These are phyloP conservation scores for Emmonsiellopsis sp. DNA, from an alignment of 2,329 filamentous ascomycete species.

Conservation along the genomic window DNA sequence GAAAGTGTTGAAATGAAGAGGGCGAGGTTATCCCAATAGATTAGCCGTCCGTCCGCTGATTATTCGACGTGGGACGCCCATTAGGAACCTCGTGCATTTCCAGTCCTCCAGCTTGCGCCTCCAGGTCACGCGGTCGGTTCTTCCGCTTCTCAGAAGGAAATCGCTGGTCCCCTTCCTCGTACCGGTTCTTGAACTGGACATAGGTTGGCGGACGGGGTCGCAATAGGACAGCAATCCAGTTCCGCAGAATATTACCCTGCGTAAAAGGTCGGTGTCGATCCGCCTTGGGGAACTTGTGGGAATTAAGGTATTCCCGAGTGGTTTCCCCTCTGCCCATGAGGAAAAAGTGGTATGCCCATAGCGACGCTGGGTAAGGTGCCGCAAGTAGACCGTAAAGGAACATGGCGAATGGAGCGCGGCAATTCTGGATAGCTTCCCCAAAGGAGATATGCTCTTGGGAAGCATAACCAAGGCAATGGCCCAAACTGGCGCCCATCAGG, in stretches of 20 bases:
- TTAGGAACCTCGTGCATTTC: conserved; percentile 60
- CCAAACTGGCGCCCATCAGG: conserved; percentile 67
- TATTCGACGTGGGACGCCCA: neutral
- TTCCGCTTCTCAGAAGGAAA: conserved; percentile 55
- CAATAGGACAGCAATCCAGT: conserved; percentile 72
- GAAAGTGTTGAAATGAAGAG: conserved; percentile 1
- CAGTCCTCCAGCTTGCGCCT: conserved; percentile 47
- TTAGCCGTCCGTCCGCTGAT: conserved; percentile 1
- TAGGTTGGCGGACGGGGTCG: conserved; percentile 83
- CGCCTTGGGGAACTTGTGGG: conserved; percentile 85
- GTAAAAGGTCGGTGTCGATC: conserved; percentile 88
- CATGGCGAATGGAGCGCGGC: conserved; percentile 78
- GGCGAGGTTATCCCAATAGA: neutral
- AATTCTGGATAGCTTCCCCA: conserved; percentile 56
- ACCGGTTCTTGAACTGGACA: conserved; percentile 71
- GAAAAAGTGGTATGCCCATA: conserved; percentile 85
- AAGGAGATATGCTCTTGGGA: conserved; percentile 58
- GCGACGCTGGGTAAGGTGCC: conserved; percentile 69
- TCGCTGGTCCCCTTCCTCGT: conserved; percentile 74
- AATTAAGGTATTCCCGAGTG: conserved; percentile 91
- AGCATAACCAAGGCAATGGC: conserved; percentile 68
- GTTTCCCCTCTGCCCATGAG: conserved; percentile 87
- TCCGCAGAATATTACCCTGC: conserved; percentile 64
- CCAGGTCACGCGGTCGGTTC: conserved; percentile 38
- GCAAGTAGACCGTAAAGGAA: conserved; percentile 70